Evolutionary conservation across 1,284 basidiomycete genomes (phyloP).

Genomic region (Albatrellus sp.): DNA sequence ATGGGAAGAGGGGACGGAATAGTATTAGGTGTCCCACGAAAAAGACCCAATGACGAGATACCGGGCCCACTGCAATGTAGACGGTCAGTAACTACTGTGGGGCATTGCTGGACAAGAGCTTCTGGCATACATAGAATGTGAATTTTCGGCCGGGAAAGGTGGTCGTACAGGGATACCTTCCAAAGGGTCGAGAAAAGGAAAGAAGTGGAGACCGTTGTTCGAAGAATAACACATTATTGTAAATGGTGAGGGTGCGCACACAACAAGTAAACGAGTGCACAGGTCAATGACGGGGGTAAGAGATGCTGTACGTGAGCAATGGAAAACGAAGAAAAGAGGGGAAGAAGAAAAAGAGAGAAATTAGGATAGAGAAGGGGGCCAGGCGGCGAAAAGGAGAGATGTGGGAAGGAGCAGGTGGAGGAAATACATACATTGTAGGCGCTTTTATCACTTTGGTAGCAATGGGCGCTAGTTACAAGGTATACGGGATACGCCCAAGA

Average conservation of each 20-base stretch:
- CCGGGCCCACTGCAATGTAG: not conserved
- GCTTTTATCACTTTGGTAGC: not conserved
- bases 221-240: conserved; percentile 5
- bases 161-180: conserved; percentile 10
- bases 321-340: not conserved
- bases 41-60: conserved; percentile 8
- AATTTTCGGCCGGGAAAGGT: conserved; percentile 6
- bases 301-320: not conserved
- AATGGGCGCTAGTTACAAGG: not conserved
- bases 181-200: conserved; percentile 9
- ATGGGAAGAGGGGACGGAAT: no score
- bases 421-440: not conserved
- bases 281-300: not conserved
- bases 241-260: not conserved
- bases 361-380: not conserved
- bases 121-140: not conserved
- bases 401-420: not conserved
- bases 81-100: not conserved
- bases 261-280: not conserved
- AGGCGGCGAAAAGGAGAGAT: not conserved
- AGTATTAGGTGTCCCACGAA: conserved; percentile 8
- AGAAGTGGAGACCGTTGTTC: not conserved
- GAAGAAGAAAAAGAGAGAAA: not conserved
- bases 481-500: not conserved
- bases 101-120: conserved; percentile 3